These are phyloP conservation scores for Discostella pseudostelligera DNA, from an alignment of 108 stramenopile genomes.

Conservation along the genomic window DNA sequence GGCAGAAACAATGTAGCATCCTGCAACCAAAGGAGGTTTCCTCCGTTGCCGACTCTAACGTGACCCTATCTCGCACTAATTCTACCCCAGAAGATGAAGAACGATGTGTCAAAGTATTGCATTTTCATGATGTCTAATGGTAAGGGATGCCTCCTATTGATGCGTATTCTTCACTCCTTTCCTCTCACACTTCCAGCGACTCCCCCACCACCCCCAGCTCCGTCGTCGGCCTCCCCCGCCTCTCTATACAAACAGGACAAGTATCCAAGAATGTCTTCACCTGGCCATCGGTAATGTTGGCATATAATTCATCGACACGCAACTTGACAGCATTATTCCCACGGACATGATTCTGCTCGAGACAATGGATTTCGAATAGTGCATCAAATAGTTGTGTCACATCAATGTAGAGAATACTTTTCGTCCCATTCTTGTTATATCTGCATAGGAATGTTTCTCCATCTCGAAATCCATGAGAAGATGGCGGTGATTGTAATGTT, in stretches of 20 bases:
- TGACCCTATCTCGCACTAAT: constrained; percentile 60
- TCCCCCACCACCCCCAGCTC: not conserved
- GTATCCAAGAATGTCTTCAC: constrained; percentile 27
- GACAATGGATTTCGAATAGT: constrained; percentile 26
- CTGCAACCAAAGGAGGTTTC: constrained; percentile 80
- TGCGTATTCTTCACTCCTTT: no score
- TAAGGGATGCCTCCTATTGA: no score
- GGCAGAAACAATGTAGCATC: constrained; percentile 73
- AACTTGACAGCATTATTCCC: constrained; percentile 14
- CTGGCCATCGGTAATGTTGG: constrained; percentile 34
- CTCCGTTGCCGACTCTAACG: constrained; percentile 63
- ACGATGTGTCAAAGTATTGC: no score
- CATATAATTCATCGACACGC: constrained; percentile 27
- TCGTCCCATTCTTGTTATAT: constrained; percentile 17
- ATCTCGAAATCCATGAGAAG: not conserved
- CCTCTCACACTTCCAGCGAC: not conserved
- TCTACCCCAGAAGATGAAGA: constrained; percentile 96
- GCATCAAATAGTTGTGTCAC: constrained; percentile 28
- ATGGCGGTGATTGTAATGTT: not conserved
- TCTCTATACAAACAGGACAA: constrained; percentile 32
- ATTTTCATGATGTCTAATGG: no score
- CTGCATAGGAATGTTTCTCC: constrained; percentile 23
- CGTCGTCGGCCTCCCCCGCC: not conserved
- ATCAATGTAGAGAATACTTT: constrained; percentile 28
- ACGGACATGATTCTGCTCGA: constrained; percentile 13